phyloP scores from a whole-genome alignment of 495 filamentous ascomycete species.

The Aspergillus steynii region DNA sequence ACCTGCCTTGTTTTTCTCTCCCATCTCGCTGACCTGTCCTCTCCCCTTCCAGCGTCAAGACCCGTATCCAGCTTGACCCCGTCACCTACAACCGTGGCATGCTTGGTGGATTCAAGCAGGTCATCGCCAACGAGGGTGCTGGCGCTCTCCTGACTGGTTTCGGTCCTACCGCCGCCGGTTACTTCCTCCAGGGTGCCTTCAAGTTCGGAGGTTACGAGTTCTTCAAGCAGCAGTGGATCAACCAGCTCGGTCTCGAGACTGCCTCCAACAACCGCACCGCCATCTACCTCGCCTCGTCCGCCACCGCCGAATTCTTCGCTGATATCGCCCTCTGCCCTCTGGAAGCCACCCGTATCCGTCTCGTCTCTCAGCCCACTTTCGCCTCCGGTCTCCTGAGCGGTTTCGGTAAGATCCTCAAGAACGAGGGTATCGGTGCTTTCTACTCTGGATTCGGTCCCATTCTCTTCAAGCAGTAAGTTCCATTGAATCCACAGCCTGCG shows the following conservation, averaged over 20 bases:
- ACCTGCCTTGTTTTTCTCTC: neutral
- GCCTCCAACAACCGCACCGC: constrained; percentile 84
- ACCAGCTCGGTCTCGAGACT: constrained; percentile 73
- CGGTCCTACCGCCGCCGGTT: constrained; percentile 85
- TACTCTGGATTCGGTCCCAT: constrained; percentile 94
- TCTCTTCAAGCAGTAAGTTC: constrained; percentile 89
- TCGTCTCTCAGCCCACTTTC: constrained; percentile 87
- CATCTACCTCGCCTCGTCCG: constrained; percentile 85
- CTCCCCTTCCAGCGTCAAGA: constrained; percentile 67
- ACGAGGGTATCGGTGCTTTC: constrained; percentile 85
- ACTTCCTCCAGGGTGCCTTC: constrained; percentile 93
- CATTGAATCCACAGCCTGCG: too few species aligned
- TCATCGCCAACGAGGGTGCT: constrained; percentile 80
- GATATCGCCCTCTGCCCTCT: constrained; percentile 92
- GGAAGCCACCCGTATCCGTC: constrained; percentile 92
- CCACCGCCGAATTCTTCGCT: constrained; percentile 87
- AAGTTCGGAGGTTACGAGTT: constrained; percentile 96
- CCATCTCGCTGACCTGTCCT: neutral
- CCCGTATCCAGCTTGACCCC: constrained; percentile 90
- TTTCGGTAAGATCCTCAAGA: constrained; percentile 81
- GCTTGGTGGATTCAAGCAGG: constrained; percentile 83
- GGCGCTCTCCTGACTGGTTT: constrained; percentile 85
- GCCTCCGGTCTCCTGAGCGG: constrained; percentile 78
- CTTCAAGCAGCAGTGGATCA: constrained; percentile 93
- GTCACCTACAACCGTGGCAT: constrained; percentile 86